Evolutionary conservation across 78 protist species (phyloP).

Genomic region (Trichosphaerium sp.): DNA sequence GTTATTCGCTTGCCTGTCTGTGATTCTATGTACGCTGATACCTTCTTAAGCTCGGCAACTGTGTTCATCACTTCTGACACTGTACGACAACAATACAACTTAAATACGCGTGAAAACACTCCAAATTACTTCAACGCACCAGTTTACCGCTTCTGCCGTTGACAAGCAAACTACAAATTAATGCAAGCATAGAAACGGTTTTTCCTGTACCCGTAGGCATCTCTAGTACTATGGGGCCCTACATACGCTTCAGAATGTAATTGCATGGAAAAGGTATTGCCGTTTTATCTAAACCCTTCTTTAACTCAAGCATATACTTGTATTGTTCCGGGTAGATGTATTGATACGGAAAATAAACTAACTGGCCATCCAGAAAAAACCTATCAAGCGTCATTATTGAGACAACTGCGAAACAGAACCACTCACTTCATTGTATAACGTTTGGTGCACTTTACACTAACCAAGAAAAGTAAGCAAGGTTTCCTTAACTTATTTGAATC

Average conservation of each 20-base stretch:
- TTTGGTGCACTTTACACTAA: too few species aligned
- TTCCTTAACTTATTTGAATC: too few species aligned
- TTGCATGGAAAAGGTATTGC: neutral
- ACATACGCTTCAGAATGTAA: neutral
- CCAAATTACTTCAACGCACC: neutral
- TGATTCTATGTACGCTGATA: slow-evolving; percentile 26
- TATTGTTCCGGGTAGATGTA: slow-evolving; percentile 96
- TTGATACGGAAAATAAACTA: slow-evolving; percentile 89
- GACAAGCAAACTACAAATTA: too few species aligned
- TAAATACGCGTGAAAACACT: neutral
- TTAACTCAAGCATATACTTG: slow-evolving; percentile 85
- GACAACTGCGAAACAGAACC: too few species aligned
- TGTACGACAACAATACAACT: neutral
- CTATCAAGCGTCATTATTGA: too few species aligned
- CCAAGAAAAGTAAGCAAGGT: too few species aligned
- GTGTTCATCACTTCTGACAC: slow-evolving; percentile 7
- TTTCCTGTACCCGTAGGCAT: slow-evolving; percentile 99
- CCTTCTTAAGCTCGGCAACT: slow-evolving; percentile 64
- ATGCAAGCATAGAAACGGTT: slow-evolving; percentile 84
- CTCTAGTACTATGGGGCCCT: slow-evolving; percentile 84
- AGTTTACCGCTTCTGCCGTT: too few species aligned
- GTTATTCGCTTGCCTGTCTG: slow-evolving; percentile 12
- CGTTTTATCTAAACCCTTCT: slow-evolving; percentile 64
- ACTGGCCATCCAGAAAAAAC: slow-evolving; percentile 73
- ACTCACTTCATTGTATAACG: too few species aligned